phyloP scores from a whole-genome alignment of 129 eudicot species.

The Silybum marianum region DNA sequence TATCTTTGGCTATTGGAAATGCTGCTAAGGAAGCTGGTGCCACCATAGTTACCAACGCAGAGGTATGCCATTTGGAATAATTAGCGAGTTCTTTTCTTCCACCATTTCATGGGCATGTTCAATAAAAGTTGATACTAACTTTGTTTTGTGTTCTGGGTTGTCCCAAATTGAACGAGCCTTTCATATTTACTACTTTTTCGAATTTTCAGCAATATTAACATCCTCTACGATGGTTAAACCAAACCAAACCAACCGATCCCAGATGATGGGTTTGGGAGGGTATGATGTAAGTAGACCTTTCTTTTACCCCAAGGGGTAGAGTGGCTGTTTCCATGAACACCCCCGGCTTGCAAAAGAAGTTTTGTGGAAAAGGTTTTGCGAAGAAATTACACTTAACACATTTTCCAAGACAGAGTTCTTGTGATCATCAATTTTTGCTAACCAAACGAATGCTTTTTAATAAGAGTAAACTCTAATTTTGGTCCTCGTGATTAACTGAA shows the following conservation, averaged over 20 bases:
- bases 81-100: constrained; percentile 10
- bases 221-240: background rate
- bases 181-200: background rate
- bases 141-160: background rate
- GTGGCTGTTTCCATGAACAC: background rate
- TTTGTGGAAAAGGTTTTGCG: background rate
- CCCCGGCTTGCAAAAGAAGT: background rate
- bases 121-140: background rate
- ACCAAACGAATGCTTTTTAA: background rate
- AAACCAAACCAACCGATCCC: background rate
- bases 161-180: constrained; percentile 7
- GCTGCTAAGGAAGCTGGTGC: constrained; percentile 99
- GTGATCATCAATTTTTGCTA: background rate
- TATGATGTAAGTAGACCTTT: background rate
- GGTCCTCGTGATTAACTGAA: too few species aligned
- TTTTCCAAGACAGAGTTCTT: background rate
- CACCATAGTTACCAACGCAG: constrained; percentile 72
- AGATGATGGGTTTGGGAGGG: background rate
- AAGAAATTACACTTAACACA: background rate
- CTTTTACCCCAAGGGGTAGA: background rate
- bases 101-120: background rate
- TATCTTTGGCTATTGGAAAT: constrained; percentile 72
- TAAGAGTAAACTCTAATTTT: too few species aligned
- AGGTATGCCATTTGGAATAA: constrained; percentile 50
- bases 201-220: background rate